These are phyloP conservation scores for Kodamaea fukazawae DNA, from an alignment of 805 yeast species.

Conservation along the genomic window DNA sequence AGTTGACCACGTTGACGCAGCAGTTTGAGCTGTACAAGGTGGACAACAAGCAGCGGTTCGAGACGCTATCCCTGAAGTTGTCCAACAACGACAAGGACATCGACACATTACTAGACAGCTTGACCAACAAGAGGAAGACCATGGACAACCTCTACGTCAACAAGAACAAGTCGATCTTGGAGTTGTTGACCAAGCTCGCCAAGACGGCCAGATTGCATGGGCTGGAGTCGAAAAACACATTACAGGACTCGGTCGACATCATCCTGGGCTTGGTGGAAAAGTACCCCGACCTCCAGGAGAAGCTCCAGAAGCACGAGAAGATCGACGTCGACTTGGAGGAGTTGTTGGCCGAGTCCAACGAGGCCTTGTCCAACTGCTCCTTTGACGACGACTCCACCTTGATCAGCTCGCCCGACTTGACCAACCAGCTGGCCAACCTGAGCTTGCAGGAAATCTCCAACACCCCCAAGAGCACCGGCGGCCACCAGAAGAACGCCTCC, in stretches of 20 bases:
- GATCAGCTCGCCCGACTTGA: conserved; percentile 16
- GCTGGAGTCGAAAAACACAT: conserved; percentile 42
- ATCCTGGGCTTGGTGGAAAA: conserved; percentile 38
- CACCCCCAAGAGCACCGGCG: conserved; percentile 9
- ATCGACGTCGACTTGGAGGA: conserved; percentile 33
- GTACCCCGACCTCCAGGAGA: conserved; percentile 34
- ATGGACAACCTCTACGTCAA: conserved; percentile 49
- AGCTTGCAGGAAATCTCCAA: conserved; percentile 4
- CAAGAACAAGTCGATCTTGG: conserved; percentile 44
- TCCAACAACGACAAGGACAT: conserved; percentile 48
- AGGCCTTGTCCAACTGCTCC: conserved; percentile 27
- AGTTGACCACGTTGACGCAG: conserved; percentile 37
- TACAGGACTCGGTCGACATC: conserved; percentile 47
- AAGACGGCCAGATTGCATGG: conserved; percentile 47
- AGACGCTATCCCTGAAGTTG: conserved; percentile 35
- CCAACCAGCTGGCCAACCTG: conserved; percentile 1
- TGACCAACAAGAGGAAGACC: conserved; percentile 45
- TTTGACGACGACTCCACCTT: conserved; percentile 35
- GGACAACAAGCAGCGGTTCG: conserved; percentile 33
- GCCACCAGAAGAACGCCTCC: conserved; percentile 10
- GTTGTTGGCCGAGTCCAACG: conserved; percentile 32
- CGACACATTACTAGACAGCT: conserved; percentile 46
- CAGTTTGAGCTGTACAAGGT: conserved; percentile 37
- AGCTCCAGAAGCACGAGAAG: conserved; percentile 25
- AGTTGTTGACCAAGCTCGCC: conserved; percentile 44